Evolutionary conservation across 2,329 filamentous ascomycete species (phyloP), one percentile per base, ranked within the genome.

Genomic region (Chrysosporium keratinophilum): DNA sequence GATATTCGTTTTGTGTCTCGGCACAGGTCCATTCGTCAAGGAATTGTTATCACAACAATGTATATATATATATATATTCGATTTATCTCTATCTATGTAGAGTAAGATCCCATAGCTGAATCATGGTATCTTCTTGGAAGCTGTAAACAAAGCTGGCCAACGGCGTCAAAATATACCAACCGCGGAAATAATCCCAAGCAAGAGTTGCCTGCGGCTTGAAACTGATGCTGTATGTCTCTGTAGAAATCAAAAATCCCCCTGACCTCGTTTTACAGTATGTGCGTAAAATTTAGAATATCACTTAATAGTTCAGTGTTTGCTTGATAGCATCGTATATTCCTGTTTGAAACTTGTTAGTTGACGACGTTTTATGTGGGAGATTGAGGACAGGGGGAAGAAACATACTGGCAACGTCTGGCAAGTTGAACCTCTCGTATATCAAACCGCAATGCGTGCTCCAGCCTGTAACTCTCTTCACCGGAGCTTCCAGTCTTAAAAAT

Each of bases 371-470:
- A 15, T 33, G 50, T 54, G 15, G 7, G 40, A 40, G n/a, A 34
- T 34, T 15, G 31, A 51, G 11, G 7, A 28, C 42, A 35, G 42
- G 12, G 2, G 41, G n/a, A 17, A 33, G 34, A 47, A 50, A 85
- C 88, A 82, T 74, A 94, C 89, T 83, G 12, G 87, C 81, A 62
- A 95, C 84, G 70, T 95, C 90, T 0, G 90, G 90, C 53, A 94
- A 75, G 65, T 89, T 83, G 59, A 88, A 87, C 65, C 78, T 81
- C 69, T 96, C 90, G 69, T 81, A 96, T 35, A 84, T 68, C 64
- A 96, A 69, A 0, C 88, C 85, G 33, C 83, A 84, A 67, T 91
- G 90, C 50, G 87, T 89, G 65, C 84, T 88, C 87, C 87, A 95
- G n/a, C 90, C 89, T 2, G 87, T 87, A 4, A 96, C 84, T 48